These are phyloP conservation scores for Saitozyma podzolica DNA, from an alignment of 768 basidiomycete species.

Conservation along the genomic window DNA sequence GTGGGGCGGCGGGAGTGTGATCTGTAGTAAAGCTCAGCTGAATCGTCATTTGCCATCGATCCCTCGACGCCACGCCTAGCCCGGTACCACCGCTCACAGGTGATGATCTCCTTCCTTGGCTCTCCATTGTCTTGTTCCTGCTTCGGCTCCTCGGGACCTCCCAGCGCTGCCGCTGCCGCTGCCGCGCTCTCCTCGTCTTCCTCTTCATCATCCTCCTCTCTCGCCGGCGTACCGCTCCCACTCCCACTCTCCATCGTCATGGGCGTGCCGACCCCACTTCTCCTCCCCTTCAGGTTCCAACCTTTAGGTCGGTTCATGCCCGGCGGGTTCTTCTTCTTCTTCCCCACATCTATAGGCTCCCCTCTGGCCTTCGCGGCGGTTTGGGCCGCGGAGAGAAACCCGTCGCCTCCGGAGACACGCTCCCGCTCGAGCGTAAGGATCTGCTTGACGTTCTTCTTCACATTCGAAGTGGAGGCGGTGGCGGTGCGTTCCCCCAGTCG, in stretches of 20 bases:
- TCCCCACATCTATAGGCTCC: slow-evolving; percentile 31
- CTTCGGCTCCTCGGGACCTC: slow-evolving; percentile 8
- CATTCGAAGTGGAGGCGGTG: slow-evolving; percentile 13
- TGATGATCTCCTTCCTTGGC: slow-evolving; percentile 44
- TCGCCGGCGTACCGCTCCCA: too few species aligned
- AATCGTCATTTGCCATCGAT: background rate
- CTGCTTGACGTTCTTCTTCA: slow-evolving; percentile 49
- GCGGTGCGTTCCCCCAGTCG: slow-evolving; percentile 29
- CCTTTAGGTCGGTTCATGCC: slow-evolving; percentile 14
- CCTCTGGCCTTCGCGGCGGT: slow-evolving; percentile 32
- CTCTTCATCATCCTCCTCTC: slow-evolving; percentile 21
- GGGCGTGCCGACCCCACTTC: slow-evolving; percentile 7
- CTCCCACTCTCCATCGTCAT: slow-evolving; percentile 11
- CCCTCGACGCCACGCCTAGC: too few species aligned
- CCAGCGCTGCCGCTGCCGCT: background rate
- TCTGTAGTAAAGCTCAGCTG: slow-evolving; percentile 19
- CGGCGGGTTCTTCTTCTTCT: slow-evolving; percentile 34
- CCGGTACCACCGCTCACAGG: slow-evolving; percentile 34
- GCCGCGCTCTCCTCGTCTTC: slow-evolving; percentile 6
- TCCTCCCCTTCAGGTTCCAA: slow-evolving; percentile 4
- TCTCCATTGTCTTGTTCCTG: slow-evolving; percentile 21
- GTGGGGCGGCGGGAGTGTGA: slow-evolving; percentile 52
- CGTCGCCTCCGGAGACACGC: slow-evolving; percentile 37
- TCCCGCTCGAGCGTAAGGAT: slow-evolving; percentile 45
- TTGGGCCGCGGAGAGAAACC: slow-evolving; percentile 37